Percentiles rank a stretch among this genome's conserved stretches.
Conservation (phyloP, 1,284 basidiomycete species). For the Waitea zeae region DNA sequence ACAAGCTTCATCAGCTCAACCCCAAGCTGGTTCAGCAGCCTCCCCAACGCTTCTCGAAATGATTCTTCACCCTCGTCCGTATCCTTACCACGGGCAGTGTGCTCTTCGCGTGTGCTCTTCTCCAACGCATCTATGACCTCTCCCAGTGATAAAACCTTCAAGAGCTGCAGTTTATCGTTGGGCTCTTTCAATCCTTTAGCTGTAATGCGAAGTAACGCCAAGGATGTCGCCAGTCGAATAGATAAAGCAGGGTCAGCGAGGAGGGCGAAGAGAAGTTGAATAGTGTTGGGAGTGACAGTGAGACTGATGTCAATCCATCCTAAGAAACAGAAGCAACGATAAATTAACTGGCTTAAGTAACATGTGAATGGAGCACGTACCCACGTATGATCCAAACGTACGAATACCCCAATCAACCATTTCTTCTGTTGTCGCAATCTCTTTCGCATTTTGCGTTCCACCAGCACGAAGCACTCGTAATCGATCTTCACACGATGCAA, state of each 20-base stretch:
- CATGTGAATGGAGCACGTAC: conserved; percentile 20
- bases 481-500: conserved; percentile 56
- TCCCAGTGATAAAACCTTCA: conserved; percentile 78
- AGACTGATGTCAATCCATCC: conserved; percentile 98
- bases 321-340: conserved; percentile 15
- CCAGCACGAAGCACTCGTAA: conserved; percentile 25
- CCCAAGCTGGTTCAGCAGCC: conserved; percentile 71
- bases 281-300: conserved; percentile 82
- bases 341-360: no score
- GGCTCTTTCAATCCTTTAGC: conserved; percentile 90
- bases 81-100: conserved; percentile 44
- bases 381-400: conserved; percentile 88
- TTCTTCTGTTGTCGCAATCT: conserved; percentile 47
- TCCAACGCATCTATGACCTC: conserved; percentile 71
- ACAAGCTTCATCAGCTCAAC: conserved; percentile 73
- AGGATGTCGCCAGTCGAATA: conserved; percentile 73
- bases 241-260: conserved; percentile 67
- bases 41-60: conserved; percentile 82
- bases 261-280: conserved; percentile 74
- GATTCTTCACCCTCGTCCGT: conserved; percentile 68
- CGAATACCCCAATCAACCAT: conserved; percentile 80
- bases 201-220: conserved; percentile 69
- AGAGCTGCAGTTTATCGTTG: conserved; percentile 77
- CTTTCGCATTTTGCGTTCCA: conserved; percentile 21
- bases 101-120: conserved; percentile 53